Base-by-base conservation (phyloP, 331 rosid genomes). In the Erythrophleum ivorense region DNA sequence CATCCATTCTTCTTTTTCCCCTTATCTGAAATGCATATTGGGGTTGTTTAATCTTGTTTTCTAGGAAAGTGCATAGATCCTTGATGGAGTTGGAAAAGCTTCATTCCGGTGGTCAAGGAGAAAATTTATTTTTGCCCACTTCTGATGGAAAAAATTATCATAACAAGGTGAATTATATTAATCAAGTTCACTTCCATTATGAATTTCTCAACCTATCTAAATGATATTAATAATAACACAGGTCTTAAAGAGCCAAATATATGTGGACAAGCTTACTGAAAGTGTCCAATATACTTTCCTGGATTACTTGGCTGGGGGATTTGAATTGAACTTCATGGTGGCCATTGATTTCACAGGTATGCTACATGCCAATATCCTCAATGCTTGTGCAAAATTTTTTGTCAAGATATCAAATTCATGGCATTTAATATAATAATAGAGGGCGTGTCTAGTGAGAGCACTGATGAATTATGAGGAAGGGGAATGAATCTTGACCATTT, bases 341-440 rank as follows among this genome's bases (percentile, higher is more conserved):
- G 98, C 98, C 75, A 77, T 96, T 80, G 98, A 96, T 88, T 96
- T 91, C 83, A 96, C 99, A 77, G 99, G 99, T 96, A 75, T 38
- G 33, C 38, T 34, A 64, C 40, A 68, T 81, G 41, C 63, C 57
- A 66, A 78, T 75, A 41, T 57, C 53, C 69, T 57, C 16, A 76
- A 41, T 62, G 53, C 55, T 21, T 40, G 9, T 68, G 64, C 45
- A 65, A 24, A 10, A 52, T 80, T 73, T 16, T 24, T 77, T 68
- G 64, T 77, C 36, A 66, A 40, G 78, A 77, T 65, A 71, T 58
- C 40, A 19, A 73, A 33, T 52, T 64, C 62, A 79, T 76, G 48
- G 34, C 59, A 21, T 53, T 58, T 53, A 58, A 24, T 64, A 55
- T 71, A 31, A 10, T n/a, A 65, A 5, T 36, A 7, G 71, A 19